Evolutionary conservation across 2,329 filamentous ascomycete species (phyloP).

Genomic region (Colletotrichum sojae): DNA sequence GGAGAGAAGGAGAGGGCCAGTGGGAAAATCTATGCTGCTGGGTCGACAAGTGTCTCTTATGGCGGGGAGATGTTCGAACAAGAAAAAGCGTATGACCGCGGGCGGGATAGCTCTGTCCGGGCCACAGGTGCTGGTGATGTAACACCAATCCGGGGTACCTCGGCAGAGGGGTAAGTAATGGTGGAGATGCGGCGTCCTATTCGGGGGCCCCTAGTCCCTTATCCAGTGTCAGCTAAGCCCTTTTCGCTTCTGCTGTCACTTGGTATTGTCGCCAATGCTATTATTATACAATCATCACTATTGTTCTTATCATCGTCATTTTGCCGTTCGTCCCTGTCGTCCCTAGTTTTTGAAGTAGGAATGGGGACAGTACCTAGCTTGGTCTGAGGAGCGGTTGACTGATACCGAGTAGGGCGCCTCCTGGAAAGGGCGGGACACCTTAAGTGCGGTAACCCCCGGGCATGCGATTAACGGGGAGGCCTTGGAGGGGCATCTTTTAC

Average conservation of each 20-base stretch:
- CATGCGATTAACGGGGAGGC: conserved; percentile 27
- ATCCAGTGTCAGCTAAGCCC: too few species aligned
- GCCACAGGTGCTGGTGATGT: conserved; percentile 31
- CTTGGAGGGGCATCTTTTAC: conserved; percentile 3
- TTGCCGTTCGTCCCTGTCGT: too few species aligned
- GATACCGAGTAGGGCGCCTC: too few species aligned
- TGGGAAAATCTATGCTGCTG: not conserved
- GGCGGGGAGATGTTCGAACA: not conserved
- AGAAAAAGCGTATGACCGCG: conserved; percentile 30
- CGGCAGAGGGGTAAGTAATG: conserved; percentile 30
- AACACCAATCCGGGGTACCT: conserved; percentile 40
- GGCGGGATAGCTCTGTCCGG: conserved; percentile 37
- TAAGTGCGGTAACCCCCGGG: not conserved
- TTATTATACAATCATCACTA: too few species aligned
- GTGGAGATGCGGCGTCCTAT: not conserved
- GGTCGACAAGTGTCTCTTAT: not conserved
- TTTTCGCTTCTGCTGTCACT: too few species aligned
- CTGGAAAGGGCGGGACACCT: conserved; percentile 21
- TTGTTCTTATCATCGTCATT: too few species aligned
- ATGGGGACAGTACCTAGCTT: too few species aligned
- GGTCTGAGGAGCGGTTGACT: too few species aligned
- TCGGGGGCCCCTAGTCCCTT: too few species aligned
- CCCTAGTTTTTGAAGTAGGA: too few species aligned
- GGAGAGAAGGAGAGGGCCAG: not conserved
- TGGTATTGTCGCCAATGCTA: too few species aligned